Evolutionary conservation across 768 basidiomycete genomes (phyloP), one percentile per base, ranked within the genome.

Genomic region (Asterophora parasitica): DNA sequence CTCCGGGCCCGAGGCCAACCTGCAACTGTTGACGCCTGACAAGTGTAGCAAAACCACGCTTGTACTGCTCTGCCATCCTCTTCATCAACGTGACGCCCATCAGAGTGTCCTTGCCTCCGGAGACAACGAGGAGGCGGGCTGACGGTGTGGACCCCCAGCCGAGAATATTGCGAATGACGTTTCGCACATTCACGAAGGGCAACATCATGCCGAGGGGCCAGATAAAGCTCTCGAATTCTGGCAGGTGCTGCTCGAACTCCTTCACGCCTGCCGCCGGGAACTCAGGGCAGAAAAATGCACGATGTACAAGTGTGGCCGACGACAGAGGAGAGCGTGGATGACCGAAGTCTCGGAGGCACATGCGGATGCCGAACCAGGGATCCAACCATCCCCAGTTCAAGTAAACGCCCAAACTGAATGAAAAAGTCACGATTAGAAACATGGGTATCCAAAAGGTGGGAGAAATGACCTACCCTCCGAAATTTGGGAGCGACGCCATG

Each of bases 191-290:
- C 23, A 55, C 48, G 32, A 55, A 55, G 17, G 51, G 48, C 19
- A 49, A 20, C 38, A 49, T 52, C 54, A 55, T 55, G n/a, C 50
- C 45, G n/a, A 48, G 31, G 13, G 54, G 47, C 54, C 54, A 55
- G 2, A 38, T 31, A 16, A 52, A n/a, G 20, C 50, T 52, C 50
- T 55, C 54, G 23, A 49, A 51, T 23, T 48, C 44, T 9, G 50
- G 33, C 47, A 55, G 41, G 26, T 55, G 23, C 3, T 17, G 27
- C 30, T 50, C 49, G 17, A 50, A 50, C 7, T 36, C 49, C 36
- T 40, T n/a, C 1, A 50, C 49, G 13, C 10, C n/a, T 2, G 7
- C 13, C 6, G 17, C 20, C 0, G 49, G 44, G 30, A 26, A 50
- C 13, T 28, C 35, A 10, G 38, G 38, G 16, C 15, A 45, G 31